These are phyloP conservation scores for Chlorella sp. DNA, from an alignment of 139 green algal species.

Conservation along the genomic window DNA sequence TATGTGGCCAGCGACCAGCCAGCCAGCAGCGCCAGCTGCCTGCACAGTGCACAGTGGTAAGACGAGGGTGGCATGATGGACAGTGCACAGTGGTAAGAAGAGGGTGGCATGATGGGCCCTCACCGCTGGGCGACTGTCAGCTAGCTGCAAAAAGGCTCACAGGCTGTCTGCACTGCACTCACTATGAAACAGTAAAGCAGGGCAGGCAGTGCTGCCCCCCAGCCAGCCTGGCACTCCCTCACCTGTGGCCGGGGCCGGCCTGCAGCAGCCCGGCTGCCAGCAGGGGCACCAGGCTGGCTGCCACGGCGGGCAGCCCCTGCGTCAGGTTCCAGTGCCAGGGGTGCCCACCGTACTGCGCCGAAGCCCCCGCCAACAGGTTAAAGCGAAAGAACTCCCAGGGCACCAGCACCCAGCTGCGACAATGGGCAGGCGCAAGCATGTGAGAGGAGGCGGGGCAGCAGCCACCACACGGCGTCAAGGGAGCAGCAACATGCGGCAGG, in stretches of 20 bases:
- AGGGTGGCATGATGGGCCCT: too few relatives aligned
- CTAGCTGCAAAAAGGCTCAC: too few relatives aligned
- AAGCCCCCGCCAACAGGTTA: slow-evolving; percentile 65
- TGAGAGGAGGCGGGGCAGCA: background rate
- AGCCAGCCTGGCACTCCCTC: too few relatives aligned
- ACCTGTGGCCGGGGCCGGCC: too few relatives aligned
- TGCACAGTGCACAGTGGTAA: too few relatives aligned
- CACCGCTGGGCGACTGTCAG: too few relatives aligned
- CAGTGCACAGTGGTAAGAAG: too few relatives aligned
- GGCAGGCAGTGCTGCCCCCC: too few relatives aligned
- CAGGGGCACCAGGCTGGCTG: slow-evolving; percentile 43
- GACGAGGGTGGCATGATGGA: too few relatives aligned
- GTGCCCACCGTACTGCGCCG: slow-evolving; percentile 67
- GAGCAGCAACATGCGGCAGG: background rate
- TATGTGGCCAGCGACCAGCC: slow-evolving; percentile 37
- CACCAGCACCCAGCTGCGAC: slow-evolving; percentile 55
- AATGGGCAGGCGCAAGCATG: background rate
- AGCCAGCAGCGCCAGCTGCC: slow-evolving; percentile 23
- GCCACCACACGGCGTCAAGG: background rate
- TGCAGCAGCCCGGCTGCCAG: slow-evolving; percentile 21
- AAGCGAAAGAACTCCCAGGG: slow-evolving; percentile 76
- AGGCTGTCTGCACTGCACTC: too few relatives aligned
- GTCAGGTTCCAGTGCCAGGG: slow-evolving; percentile 80
- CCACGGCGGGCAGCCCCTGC: slow-evolving; percentile 45
- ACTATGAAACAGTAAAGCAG: too few relatives aligned